A percentile compares a stretch with the other conserved stretches of the same genome.
Conservation (phyloP, 1,139 yeast species). For the Sugiyamaella castrensis region DNA sequence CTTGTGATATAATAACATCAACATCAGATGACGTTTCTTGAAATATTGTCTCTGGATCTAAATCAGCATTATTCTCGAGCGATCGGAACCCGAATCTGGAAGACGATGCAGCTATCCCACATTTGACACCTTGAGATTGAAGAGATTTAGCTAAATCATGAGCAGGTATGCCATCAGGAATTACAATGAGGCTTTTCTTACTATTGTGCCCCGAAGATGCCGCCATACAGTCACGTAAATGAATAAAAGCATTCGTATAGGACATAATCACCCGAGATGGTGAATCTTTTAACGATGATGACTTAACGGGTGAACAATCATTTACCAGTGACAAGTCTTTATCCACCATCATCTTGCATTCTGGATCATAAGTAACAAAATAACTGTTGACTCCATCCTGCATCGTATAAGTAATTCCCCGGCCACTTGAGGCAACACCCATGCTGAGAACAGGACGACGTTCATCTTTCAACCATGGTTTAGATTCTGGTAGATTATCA, state of each 20-base stretch:
- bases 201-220: too few species aligned
- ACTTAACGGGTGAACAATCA: neutral
- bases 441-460: slow-evolving; percentile 19
- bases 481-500: slow-evolving; percentile 13
- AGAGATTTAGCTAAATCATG: slow-evolving; percentile 2
- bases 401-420: slow-evolving; percentile 3
- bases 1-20: slow-evolving; percentile 4
- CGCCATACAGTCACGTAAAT: neutral
- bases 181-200: neutral
- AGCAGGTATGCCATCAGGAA: slow-evolving; percentile 14
- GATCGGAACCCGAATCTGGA: slow-evolving; percentile 11
- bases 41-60: slow-evolving; percentile 7
- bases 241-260: neutral
- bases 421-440: slow-evolving; percentile 14
- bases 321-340: neutral
- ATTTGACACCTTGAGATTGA: neutral
- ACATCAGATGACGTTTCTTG: neutral
- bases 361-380: slow-evolving; percentile 9
- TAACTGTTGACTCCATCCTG: slow-evolving; percentile 6
- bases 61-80: neutral
- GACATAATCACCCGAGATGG: neutral
- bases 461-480: slow-evolving; percentile 15
- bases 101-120: slow-evolving; percentile 6
- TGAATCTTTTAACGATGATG: neutral
- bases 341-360: slow-evolving; percentile 2